These are phyloP conservation scores for Trichodelitschia bisporula DNA, from an alignment of 495 filamentous ascomycete species.

Conservation along the genomic window DNA sequence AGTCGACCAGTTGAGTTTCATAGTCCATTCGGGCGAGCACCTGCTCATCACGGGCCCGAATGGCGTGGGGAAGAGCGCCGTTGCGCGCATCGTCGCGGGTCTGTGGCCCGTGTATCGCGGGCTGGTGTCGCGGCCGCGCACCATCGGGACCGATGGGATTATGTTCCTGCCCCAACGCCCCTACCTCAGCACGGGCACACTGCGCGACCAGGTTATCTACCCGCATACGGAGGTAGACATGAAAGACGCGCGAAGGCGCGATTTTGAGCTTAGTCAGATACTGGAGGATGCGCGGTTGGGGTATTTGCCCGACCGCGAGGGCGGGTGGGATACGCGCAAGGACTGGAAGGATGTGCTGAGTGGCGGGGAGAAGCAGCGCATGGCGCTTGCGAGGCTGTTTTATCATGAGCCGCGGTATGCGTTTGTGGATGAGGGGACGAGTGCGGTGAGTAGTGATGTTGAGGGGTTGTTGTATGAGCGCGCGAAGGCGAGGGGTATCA, in stretches of 20 bases:
- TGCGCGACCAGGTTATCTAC: slow-evolving; percentile 95
- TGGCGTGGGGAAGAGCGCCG: slow-evolving; percentile 78
- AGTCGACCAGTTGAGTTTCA: slow-evolving; percentile 65
- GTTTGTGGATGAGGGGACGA: slow-evolving; percentile 87
- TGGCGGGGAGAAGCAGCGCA: slow-evolving; percentile 94
- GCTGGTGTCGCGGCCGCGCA: slow-evolving; percentile 64
- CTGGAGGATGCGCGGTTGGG: slow-evolving; percentile 67
- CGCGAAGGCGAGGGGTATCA: slow-evolving; percentile 80
- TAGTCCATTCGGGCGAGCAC: slow-evolving; percentile 76
- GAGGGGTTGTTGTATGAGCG: slow-evolving; percentile 84
- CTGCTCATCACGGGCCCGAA: slow-evolving; percentile 88
- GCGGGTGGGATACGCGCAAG: slow-evolving; percentile 88
- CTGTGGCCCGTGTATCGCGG: slow-evolving; percentile 93
- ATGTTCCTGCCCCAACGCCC: slow-evolving; percentile 96
- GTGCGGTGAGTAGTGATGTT: slow-evolving; percentile 78
- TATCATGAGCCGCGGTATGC: slow-evolving; percentile 92
- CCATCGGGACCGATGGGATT: slow-evolving; percentile 63
- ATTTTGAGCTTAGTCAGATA: slow-evolving; percentile 45
- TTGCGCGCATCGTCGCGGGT: slow-evolving; percentile 72
- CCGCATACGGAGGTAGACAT: slow-evolving; percentile 88
- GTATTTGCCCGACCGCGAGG: slow-evolving; percentile 76
- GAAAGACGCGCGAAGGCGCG: slow-evolving; percentile 51
- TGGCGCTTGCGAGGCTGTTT: slow-evolving; percentile 68
- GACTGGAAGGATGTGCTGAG: slow-evolving; percentile 96
- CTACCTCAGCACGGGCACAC: slow-evolving; percentile 82